A percentile compares a stretch with the other conserved stretches of the same genome.
phyloP scores from a whole-genome alignment of 306 rosid species.

The Neltuma alba region DNA sequence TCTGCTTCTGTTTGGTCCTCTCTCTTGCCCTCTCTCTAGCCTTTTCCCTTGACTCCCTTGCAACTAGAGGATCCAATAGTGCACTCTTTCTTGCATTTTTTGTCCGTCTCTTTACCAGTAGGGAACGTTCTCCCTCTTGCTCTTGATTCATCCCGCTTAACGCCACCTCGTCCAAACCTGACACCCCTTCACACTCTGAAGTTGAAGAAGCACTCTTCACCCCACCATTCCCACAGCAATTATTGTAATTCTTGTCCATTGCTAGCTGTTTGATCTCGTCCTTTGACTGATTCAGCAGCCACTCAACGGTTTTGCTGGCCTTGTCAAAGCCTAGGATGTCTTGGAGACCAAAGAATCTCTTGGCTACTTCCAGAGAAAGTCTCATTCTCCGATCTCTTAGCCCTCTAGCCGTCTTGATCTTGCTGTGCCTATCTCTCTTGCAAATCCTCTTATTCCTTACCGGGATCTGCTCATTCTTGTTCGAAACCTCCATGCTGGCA shows the following conservation, averaged over 20 bases:
- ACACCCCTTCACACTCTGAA: conserved; percentile 77
- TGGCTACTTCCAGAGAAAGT: conserved; percentile 75
- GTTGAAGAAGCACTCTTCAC: conserved; percentile 50
- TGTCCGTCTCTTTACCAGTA: conserved; percentile 27
- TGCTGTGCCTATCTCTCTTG: conserved; percentile 91
- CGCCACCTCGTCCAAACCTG: conserved; percentile 59
- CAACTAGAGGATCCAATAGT: conserved; percentile 39
- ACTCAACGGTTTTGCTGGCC: conserved; percentile 91
- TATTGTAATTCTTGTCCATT: conserved; percentile 37
- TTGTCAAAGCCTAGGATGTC: conserved; percentile 83
- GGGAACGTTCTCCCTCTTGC: conserved; percentile 3
- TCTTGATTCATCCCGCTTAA: conserved; percentile 32
- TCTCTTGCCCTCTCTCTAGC: conserved; percentile 84
- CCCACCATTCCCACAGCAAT: neutral
- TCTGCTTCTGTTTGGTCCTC: conserved; percentile 50
- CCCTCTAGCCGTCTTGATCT: conserved; percentile 72
- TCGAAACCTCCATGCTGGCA: conserved; percentile 27
- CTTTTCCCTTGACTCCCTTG: conserved; percentile 64
- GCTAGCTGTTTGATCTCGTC: conserved; percentile 62
- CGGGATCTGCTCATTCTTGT: conserved; percentile 38
- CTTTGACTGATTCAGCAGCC: conserved; percentile 69
- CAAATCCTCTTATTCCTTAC: conserved; percentile 43
- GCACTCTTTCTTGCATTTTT: conserved; percentile 17
- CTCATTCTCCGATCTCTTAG: conserved; percentile 91
- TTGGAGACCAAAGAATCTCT: conserved; percentile 76